Evolutionary conservation across 306 rosid species (phyloP), one percentile per base, ranked within the genome.

Genomic region (Corylus avellana): DNA sequence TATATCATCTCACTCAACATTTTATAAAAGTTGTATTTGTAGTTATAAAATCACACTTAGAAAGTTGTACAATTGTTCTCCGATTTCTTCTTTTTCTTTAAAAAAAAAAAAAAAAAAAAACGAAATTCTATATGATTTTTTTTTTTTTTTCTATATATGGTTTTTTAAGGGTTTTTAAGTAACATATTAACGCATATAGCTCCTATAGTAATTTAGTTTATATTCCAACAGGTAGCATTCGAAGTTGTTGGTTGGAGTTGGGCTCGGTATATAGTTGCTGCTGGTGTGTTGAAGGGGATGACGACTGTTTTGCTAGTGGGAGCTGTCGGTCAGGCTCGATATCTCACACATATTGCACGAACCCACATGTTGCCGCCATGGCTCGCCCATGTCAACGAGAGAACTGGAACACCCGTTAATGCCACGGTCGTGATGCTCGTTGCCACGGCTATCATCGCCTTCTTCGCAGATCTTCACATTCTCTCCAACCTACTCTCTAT

Each of bases 361-460:
- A 92, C 97, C 3, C 98, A 94, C 84, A 88, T 94, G 98, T 55
- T 92, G 90, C 94, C 98, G 0, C 97, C 97, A 0, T 92, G 94
- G 94, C 86, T 94, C 7, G 93, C 98, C 16, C 74, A 78, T 17
- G 97, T 92, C 55, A 80, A 89, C 55, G 85, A 76, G 55, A 87
- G 56, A 12, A 86, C 94, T 0, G 96, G 96, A 35, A 94, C 98
- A 8, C 98, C 98, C 0, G 74, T 94, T 63, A 87, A 89, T 20
- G 96, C 98, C 17, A 91, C 98, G 0, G 62, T 86, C 0, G 49
- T 86, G n/a, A 91, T 94, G 96, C 83, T 89, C 16, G 29, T 49
- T 0, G 97, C 91, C 0, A 87, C 97, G 0, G 86, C 95, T 0
- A 18, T 92, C 8, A 83, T 94, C 27, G 87, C 97, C 44, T 91